Evolutionary conservation across 768 basidiomycete species (phyloP), one percentile per base, ranked within the genome.

Genomic region (Russula abietina): DNA sequence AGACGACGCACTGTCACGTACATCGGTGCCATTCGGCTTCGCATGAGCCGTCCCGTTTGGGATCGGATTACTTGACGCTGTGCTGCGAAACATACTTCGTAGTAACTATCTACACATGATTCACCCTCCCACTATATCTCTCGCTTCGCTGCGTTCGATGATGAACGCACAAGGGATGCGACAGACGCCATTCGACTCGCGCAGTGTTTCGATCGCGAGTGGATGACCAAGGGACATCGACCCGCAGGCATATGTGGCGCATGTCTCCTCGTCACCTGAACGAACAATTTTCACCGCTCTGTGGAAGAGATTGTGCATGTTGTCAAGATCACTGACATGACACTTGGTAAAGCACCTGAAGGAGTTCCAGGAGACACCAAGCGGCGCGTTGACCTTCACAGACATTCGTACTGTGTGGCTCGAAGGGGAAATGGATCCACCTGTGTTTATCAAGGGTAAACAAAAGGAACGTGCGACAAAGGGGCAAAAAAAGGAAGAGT

Each of bases 231-330:
- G 43, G 97, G 97, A 16, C 86, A 97, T 22, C 84, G 97, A 7
- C 97, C 97, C 0, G 93, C 97, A 0, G 97, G 97, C 26, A 95
- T 99, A 64, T 99, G 97, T 71, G 97, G 97, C 33, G 97, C 97
- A 0, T 93, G 92, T 30, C 81, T 98, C 32, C 81, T 99, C 17
- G 97, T 97, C 0, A 96, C 94, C 36, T 85, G 97, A 28, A 98
- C 98, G 97, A 98, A 96, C 77, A 97, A 97, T 73, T 98, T 96
- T 71, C 79, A 95, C 49, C 80, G 97, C 51, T 91, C 88, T 28
- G 81, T 98, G 12, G 91, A 95, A 71, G 97, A 99, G 74, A 90
- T 99, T 52, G 94, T 98, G n/a, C 97, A 99, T 71, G 94, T 99
- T 17, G 97, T 98, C 67, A 99, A 98, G 76, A 97, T 98, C 67